Base-by-base conservation (phyloP, 768 basidiomycete genomes). In the Suillus hirtellus region DNA sequence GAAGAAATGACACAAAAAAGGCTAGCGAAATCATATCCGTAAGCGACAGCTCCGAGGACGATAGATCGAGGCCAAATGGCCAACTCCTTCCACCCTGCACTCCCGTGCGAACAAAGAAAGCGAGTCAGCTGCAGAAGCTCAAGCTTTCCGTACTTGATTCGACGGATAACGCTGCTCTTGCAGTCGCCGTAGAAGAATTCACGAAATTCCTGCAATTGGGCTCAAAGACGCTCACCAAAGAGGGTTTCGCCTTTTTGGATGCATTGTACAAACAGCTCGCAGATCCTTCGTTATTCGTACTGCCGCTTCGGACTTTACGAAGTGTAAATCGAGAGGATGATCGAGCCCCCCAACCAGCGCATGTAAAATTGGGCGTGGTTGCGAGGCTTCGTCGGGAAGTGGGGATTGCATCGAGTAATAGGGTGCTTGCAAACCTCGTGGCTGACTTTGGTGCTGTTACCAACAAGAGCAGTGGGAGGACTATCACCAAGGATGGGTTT, bases 401-500 rank as follows among this genome's bases (percentile, higher is more conserved):
- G 52, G 75, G 64, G 15, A 70, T 53, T 35, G 87, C 87, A 54
- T 71, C 70, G 55, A 81, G 76, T 63, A 90, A 87, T 68, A 80
- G 78, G 72, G 79, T 79, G 52, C 81, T 93, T 46, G 90, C 86
- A 37, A 71, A 69, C 66, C 83, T 92, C 81, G 84, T 92, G 8
- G 80, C 82, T 9, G 89, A 90, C 58, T 93, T 93, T 73, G 86
- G 86, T 27, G 78, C 80, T 56, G 84, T 89, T 60, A 90, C 88
- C 38, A 86, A 89, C 72, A 81, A 81, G 71, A 87, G 86, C 68
- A 86, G 79, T 43, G 87, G 89, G 47, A 80, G 88, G 66, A 90
- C 87, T 58, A 79, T 93, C 60, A 92, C 89, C 40, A 93, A 92
- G 81, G 88, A 90, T 68, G 89, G 89, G 43, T 82, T 91, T 68